These are phyloP conservation scores for Apiotrichum gracile DNA, from an alignment of 1,284 basidiomycete genomes.

Conservation along the genomic window DNA sequence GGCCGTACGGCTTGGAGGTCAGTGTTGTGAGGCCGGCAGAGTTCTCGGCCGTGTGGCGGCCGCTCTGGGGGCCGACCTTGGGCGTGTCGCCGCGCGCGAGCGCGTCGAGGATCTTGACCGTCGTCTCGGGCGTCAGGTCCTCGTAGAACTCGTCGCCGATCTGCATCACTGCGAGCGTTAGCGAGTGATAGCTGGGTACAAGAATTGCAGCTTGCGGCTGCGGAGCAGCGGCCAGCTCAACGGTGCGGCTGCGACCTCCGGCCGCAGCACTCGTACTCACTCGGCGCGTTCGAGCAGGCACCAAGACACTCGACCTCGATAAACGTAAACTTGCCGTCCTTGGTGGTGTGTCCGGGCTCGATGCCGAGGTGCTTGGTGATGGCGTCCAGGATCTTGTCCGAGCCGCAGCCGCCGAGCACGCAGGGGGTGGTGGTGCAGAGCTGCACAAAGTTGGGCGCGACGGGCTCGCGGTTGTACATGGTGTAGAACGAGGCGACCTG, in stretches of 20 bases:
- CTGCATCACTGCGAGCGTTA: conserved; percentile 61
- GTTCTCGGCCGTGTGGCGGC: conserved; percentile 81
- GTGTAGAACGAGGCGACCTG: conserved; percentile 96
- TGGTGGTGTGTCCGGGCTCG: conserved; percentile 83
- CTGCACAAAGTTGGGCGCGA: conserved; percentile 91
- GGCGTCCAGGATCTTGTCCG: conserved; percentile 80
- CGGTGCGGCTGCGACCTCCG: too few relatives aligned
- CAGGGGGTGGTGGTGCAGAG: conserved; percentile 99
- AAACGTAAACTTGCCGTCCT: conserved; percentile 94
- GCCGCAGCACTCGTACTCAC: conserved; percentile 27
- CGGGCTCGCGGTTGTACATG: conserved; percentile 97
- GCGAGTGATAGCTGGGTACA: background rate
- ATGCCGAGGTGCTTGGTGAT: conserved; percentile 78
- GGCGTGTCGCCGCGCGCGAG: conserved; percentile 81
- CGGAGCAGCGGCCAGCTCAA: background rate
- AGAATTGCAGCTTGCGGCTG: background rate
- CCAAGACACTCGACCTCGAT: conserved; percentile 98
- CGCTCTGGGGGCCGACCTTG: conserved; percentile 85
- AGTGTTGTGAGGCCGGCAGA: conserved; percentile 80
- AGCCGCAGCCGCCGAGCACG: conserved; percentile 81
- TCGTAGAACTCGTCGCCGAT: conserved; percentile 97
- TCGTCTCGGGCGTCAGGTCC: conserved; percentile 89
- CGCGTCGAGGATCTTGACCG: conserved; percentile 78
- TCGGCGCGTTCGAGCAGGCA: conserved; percentile 98
- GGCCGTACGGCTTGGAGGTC: conserved; percentile 85